Percentiles rank a stretch among this genome's conserved stretches.
Evolutionary conservation across 2,329 filamentous ascomycete genomes (phyloP).

Genomic region (Penicillium olsonii): DNA sequence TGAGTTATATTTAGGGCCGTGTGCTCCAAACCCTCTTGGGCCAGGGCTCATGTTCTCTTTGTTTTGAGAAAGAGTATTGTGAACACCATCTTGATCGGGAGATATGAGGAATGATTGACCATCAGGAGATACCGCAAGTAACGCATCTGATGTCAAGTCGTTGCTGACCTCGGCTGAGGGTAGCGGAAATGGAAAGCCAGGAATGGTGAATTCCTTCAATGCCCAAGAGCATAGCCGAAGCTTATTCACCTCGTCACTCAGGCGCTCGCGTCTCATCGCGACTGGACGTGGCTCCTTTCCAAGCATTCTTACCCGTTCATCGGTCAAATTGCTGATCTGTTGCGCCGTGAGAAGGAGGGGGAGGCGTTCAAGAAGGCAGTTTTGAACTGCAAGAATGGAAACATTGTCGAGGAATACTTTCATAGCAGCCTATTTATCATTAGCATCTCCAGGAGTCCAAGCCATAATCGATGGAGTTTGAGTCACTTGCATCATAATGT

Average conservation of each 20-base stretch:
- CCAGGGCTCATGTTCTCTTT: no score
- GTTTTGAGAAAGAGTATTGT: no score
- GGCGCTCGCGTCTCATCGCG: no score
- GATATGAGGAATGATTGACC: background rate
- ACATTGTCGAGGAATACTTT: background rate
- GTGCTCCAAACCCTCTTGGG: no score
- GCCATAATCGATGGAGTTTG: no score
- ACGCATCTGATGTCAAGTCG: fast-evolving
- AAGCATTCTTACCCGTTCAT: background rate
- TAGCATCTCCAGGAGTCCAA: background rate
- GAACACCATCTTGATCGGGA: no score
- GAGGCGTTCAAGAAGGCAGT: slow-evolving; percentile 2
- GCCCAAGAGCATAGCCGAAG: background rate
- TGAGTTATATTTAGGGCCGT: no score
- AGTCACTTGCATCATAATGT: slow-evolving; percentile 25
- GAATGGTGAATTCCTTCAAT: background rate
- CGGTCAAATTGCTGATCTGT: background rate
- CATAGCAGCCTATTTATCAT: background rate
- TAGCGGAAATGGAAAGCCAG: background rate
- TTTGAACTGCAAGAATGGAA: background rate
- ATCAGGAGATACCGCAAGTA: background rate
- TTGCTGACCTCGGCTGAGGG: background rate
- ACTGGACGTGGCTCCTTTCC: background rate
- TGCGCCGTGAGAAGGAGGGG: background rate
- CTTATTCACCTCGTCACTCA: background rate